Base-by-base conservation (phyloP, 2,329 filamentous ascomycete genomes). In the Xylariaceae sp. region DNA sequence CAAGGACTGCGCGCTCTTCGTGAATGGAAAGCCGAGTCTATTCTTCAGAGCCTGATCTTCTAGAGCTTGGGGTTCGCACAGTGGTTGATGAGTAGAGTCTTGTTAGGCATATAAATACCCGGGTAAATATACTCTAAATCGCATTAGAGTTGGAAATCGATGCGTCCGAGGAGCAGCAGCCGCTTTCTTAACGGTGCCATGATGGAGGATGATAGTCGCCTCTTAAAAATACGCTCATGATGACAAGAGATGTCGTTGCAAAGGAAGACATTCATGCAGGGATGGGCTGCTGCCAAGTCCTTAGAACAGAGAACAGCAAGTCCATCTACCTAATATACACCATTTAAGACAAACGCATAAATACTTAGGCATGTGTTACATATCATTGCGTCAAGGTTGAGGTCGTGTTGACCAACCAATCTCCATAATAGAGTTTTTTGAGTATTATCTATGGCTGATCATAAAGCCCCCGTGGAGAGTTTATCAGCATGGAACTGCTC, bases 1-100 rank as follows among this genome's bases (percentile, higher is more conserved):
- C 5, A 67, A 69, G 20, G 71, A 81, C 61, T 79, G 75, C 46
- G 73, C 76, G 0, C 63, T 80, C 5, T 79, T 79, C 42, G 73
- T 75, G 2, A 76, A 74, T 32, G 77, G 77, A 0, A 56, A 63
- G 5, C 75, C 76, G 1, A 73, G 67, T 27, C 63, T 80, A 14
- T 69, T 76, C 57, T 77, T 80, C 53, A 81, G 77, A 80, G 61
- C 77, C 77, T 1, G 77, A 80, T 45, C 66, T 80, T 6, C 63
- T 81, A 12, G 73, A 66, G 0, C 61, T 80, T 2, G 77, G 77
- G 2, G 70, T 78, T 51, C 62, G 77, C 2, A 76, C 79, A 1
- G 64, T 64, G 1, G 70, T 80, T 1, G 77, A 80, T 44, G 76
- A 80, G 53, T 75, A 76, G 1, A 77, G 73, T 54, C 61, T 80